phyloP scores from a whole-genome alignment of 805 yeast genomes.

The Cyberlindnera meyerae region DNA sequence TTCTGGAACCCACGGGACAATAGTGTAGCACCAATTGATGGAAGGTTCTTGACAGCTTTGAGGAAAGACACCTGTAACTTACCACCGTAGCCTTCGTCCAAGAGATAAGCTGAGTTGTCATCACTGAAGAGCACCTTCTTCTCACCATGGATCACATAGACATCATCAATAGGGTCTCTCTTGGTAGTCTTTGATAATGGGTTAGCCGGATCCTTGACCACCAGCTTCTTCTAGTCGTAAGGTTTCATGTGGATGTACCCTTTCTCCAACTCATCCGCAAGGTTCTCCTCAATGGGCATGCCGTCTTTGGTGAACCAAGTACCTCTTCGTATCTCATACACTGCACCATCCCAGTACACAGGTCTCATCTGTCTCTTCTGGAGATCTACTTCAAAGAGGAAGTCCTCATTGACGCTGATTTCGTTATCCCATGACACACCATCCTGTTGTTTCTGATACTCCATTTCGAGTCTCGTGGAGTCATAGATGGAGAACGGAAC shows the following conservation, averaged over 20 bases:
- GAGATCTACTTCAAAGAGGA: constrained; percentile 68
- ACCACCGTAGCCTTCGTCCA: constrained; percentile 41
- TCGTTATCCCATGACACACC: constrained; percentile 1
- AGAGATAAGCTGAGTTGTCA: constrained; percentile 40
- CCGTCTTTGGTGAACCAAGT: constrained; percentile 69
- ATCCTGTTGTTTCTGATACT: constrained; percentile 11
- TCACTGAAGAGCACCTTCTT: constrained; percentile 38
- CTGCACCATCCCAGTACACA: constrained; percentile 85
- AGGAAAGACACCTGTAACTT: constrained; percentile 33
- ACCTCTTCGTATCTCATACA: constrained; percentile 78
- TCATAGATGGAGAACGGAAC: constrained; percentile 64
- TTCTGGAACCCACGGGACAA: constrained; percentile 46
- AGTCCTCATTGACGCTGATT: constrained; percentile 76
- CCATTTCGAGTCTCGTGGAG: constrained; percentile 52
- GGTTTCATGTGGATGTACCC: constrained; percentile 42
- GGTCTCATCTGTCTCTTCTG: constrained; percentile 52
- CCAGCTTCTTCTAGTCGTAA: constrained; percentile 16
- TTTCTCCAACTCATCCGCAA: constrained; percentile 56
- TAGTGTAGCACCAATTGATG: constrained; percentile 42
- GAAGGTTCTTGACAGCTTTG: constrained; percentile 31
- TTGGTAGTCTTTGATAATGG: constrained; percentile 9
- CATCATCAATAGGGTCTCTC: constrained; percentile 10
- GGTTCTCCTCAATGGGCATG: constrained; percentile 44
- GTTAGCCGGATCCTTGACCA: constrained; percentile 12
- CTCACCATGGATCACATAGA: constrained; percentile 10